Conservation (phyloP, 2,329 filamentous ascomycete genomes). For the Penicillium sp. region DNA sequence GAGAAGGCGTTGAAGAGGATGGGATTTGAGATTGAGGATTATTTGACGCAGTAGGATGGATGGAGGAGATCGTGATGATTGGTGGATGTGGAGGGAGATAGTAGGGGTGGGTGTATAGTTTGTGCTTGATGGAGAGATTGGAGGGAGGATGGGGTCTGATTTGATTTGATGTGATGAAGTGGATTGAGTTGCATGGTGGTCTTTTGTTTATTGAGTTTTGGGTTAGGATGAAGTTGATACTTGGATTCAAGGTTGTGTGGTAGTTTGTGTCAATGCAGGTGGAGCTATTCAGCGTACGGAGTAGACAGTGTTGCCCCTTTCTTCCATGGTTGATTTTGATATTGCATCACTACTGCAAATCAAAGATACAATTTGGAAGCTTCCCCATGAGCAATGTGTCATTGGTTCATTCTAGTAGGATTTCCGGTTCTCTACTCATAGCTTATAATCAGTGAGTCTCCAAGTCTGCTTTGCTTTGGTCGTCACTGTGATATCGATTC, state of each 20-base stretch:
- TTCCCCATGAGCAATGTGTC: too few relatives aligned
- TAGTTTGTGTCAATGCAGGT: neutral
- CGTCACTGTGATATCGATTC: too few relatives aligned
- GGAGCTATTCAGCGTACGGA: too few relatives aligned
- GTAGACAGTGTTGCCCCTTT: too few relatives aligned
- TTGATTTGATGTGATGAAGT: neutral
- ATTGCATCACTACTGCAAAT: too few relatives aligned
- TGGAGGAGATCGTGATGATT: neutral
- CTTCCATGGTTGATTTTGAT: too few relatives aligned
- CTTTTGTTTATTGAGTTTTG: neutral
- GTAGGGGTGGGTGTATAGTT: neutral
- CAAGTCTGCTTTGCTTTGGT: too few relatives aligned
- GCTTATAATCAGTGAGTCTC: too few relatives aligned
- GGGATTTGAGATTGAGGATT: slow-evolving; percentile 87
- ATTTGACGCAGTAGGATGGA: slow-evolving; percentile 38
- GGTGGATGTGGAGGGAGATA: neutral
- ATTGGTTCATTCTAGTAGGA: too few relatives aligned
- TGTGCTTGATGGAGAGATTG: neutral
- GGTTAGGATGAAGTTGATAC: neutral
- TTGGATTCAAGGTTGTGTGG: neutral
- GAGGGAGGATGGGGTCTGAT: neutral
- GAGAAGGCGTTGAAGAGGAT: slow-evolving; percentile 73
- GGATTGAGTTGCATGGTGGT: neutral
- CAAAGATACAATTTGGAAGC: too few relatives aligned
- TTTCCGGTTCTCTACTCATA: too few relatives aligned